Conservation (phyloP, 371 early-diverging fungal genomes). For the Rhizopus sp. region DNA sequence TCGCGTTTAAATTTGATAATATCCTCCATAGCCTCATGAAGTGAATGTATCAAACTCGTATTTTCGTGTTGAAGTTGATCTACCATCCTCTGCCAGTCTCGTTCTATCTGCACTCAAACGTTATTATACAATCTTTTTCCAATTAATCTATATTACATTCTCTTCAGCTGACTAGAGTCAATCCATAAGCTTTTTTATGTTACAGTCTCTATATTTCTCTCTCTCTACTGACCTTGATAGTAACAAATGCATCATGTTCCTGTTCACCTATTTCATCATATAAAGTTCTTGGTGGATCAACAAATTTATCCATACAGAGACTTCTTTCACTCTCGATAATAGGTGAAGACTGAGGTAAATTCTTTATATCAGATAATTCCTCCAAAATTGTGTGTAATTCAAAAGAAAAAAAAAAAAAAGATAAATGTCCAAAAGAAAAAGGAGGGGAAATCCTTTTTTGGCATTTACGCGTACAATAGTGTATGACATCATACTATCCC, state of each 20-base stretch:
- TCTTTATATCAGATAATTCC: conserved; percentile 7
- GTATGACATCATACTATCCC: too few relatives aligned
- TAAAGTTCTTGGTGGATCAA: conserved; percentile 22
- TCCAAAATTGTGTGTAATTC: not conserved
- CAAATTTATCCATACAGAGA: conserved; percentile 23
- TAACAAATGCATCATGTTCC: conserved; percentile 14
- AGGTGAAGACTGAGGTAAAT: conserved; percentile 26
- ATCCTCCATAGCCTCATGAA: conserved; percentile 16
- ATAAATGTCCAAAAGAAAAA: too few relatives aligned
- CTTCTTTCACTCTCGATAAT: conserved; percentile 18
- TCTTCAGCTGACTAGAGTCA: conserved; percentile 17
- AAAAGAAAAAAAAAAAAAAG: too few relatives aligned
- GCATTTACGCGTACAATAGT: too few relatives aligned
- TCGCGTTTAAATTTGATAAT: conserved; percentile 22
- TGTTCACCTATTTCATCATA: conserved; percentile 27
- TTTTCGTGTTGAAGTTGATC: conserved; percentile 19
- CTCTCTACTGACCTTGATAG: conserved; percentile 1
- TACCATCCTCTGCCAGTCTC: conserved; percentile 22
- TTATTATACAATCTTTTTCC: too few relatives aligned
- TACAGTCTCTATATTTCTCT: not conserved
- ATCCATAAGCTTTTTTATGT: conserved; percentile 1
- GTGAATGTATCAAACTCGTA: conserved; percentile 13
- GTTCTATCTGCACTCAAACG: not conserved
- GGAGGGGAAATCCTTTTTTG: too few relatives aligned
- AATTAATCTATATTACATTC: not conserved